Conservation (phyloP, 345 rosid species). For the Corchorus olitorius region DNA sequence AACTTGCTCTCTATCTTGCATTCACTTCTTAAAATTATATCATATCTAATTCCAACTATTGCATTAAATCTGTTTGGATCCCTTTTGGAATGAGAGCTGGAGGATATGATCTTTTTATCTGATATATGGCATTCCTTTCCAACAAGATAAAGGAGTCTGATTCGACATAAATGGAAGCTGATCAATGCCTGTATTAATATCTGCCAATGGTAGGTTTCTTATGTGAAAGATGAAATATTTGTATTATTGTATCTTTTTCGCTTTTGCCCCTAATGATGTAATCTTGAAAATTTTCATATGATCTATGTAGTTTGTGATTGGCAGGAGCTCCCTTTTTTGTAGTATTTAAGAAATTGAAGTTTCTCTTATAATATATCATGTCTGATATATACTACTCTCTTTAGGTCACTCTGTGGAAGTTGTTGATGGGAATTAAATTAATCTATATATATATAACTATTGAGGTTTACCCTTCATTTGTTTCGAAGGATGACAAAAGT, state of each 20-base stretch:
- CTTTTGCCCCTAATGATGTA: background rate
- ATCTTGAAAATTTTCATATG: background rate
- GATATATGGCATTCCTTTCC: background rate
- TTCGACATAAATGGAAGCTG: background rate
- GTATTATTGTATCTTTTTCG: background rate
- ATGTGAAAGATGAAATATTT: background rate
- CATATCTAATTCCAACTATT: slow-evolving; percentile 1
- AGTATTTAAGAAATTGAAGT: background rate
- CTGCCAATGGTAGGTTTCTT: background rate
- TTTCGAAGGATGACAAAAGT: no score
- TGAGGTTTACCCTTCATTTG: no score
- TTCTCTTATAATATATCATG: no score
- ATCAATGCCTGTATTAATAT: background rate
- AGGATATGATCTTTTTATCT: background rate
- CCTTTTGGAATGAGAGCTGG: background rate
- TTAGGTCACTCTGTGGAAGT: background rate
- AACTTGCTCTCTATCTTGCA: slow-evolving; percentile 22
- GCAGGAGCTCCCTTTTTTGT: background rate
- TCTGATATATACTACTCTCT: background rate
- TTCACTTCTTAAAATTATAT: slow-evolving; percentile 11
- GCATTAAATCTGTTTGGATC: background rate
- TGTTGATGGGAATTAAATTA: background rate
- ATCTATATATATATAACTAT: background rate
- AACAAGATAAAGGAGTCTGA: background rate
- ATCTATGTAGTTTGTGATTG: no score